Base-by-base conservation (phyloP, 2,329 filamentous ascomycete genomes). In the Neofusicoccum sp. region DNA sequence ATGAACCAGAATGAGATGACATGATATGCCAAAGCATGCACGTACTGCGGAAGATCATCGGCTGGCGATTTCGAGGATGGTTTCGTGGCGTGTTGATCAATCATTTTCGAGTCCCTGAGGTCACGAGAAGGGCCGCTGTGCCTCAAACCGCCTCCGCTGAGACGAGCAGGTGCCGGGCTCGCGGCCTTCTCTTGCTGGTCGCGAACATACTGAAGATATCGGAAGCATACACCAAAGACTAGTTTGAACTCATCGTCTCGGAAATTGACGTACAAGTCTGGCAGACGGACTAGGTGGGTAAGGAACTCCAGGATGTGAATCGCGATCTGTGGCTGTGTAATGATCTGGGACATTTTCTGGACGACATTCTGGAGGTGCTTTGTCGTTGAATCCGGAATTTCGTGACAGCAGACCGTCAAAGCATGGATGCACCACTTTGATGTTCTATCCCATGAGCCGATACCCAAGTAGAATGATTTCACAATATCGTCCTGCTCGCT, bases 1-100 rank as follows among this genome's bases (percentile, higher is more conserved):
- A 99, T 82, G 72, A 98, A 99, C 95, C 95, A 99, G 71, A 96
- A 97, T 1, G 92, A 89, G 65, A 99, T 93, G 67, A 96, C 91
- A 72, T 98, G 93, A 71, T 96, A 96, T 7, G 93, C 93, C 57
- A 98, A 80, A 1, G 92, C 90, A 73, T 96, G 95, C 28, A 99
- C 91, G 72, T 99, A 99, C 73, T 95, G 90, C 4, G 93, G 92
- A 53, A 96, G 81, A 65, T 95, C 91, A 63, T 95, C 89, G 6
- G 87, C 81, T 64, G 79, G 69, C 65, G 71, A 60, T n/a, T 75
- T 76, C 62, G 66, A 62, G 30, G 63, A 56, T 38, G 65, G 16
- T 33, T 60, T 60, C 3, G 16, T 16, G 31, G 14, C 14, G 24
- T 53, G 31, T 33, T 60, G 58, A 6, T 43, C 61, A 34, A 26